Evolutionary conservation across 352 stramenopile genomes (phyloP).

Genomic region (Phytophthora sansomeana): DNA sequence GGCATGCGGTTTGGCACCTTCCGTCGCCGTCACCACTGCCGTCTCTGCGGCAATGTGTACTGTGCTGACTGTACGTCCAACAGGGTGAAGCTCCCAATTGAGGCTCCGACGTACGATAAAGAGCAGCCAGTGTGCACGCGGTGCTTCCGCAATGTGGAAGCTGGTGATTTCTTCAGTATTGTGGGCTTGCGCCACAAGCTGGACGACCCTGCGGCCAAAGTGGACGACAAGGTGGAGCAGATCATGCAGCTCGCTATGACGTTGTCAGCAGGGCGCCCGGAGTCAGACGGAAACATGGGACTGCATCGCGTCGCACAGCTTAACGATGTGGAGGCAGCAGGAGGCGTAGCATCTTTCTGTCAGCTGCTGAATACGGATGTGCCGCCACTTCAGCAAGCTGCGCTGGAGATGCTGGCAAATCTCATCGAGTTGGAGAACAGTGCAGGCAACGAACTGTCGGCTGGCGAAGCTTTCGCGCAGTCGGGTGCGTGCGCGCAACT

Average conservation of each 20-base stretch:
- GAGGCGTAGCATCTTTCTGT: constrained; percentile 78
- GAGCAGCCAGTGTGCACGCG: constrained; percentile 79
- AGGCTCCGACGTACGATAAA: constrained; percentile 64
- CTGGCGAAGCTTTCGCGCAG: constrained; percentile 72
- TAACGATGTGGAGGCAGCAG: constrained; percentile 86
- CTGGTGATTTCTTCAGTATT: constrained; percentile 78
- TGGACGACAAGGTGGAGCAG: constrained; percentile 76
- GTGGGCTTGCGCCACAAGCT: constrained; percentile 70
- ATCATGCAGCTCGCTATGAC: constrained; percentile 66
- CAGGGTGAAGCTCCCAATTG: constrained; percentile 71
- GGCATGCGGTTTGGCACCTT: constrained; percentile 78
- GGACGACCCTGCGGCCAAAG: constrained; percentile 44
- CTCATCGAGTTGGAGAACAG: constrained; percentile 79
- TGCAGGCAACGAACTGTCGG: constrained; percentile 67
- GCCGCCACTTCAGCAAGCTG: constrained; percentile 60
- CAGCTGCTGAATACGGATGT: constrained; percentile 64
- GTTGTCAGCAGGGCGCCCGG: constrained; percentile 64
- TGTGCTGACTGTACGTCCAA: constrained; percentile 81
- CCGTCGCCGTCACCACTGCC: constrained; percentile 78
- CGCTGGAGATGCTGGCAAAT: constrained; percentile 81
- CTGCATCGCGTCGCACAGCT: constrained; percentile 80
- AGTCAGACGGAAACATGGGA: constrained; percentile 73
- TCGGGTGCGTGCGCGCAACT: constrained; percentile 64
- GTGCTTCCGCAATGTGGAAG: constrained; percentile 78
- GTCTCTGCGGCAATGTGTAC: constrained; percentile 77